Evolutionary conservation across 2,329 filamentous ascomycete genomes (phyloP).

Genomic region (Epichloe bromicola): DNA sequence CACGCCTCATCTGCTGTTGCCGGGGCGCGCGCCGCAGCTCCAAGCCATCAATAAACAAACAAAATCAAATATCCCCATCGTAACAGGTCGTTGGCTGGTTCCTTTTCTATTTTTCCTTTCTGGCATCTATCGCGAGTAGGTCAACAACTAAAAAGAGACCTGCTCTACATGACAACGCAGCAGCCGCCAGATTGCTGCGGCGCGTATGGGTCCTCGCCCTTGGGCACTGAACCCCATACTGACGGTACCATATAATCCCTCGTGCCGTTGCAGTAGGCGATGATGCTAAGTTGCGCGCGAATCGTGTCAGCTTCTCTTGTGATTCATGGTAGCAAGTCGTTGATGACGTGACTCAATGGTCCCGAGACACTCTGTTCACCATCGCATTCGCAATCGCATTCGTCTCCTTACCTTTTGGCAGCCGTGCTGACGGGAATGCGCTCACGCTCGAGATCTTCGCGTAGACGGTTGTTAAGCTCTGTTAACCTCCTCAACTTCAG

Average conservation of each 20-base stretch:
- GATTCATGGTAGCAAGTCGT: neutral
- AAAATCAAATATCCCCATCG: conserved; percentile 3
- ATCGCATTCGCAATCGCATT: conserved; percentile 4
- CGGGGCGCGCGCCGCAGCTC: neutral
- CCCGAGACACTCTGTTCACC: neutral
- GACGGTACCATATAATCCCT: conserved; percentile 98
- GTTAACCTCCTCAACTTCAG: conserved; percentile 92
- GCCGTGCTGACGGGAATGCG: conserved; percentile 93
- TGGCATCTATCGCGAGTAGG: conserved; percentile 3
- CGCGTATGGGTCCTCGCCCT: conserved; percentile 95
- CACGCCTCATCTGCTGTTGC: neutral
- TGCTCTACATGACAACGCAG: conserved; percentile 79
- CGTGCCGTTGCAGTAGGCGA: conserved; percentile 95
- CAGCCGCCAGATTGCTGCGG: conserved; percentile 87
- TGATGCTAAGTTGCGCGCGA: conserved; percentile 50
- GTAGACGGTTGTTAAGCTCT: conserved; percentile 89
- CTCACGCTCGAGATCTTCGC: conserved; percentile 90
- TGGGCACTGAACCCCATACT: conserved; percentile 88
- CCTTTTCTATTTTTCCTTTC: conserved; percentile 4
- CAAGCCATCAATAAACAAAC: conserved; percentile 1
- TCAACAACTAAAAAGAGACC: neutral
- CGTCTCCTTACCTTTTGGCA: conserved; percentile 56
- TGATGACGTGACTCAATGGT: neutral
- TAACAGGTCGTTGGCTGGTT: conserved; percentile 3
- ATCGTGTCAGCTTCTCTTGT: neutral